Percentiles rank a stretch among this genome's conserved stretches.
These are phyloP conservation scores for Teunomyces pallodes DNA, from an alignment of 805 yeast species.

Conservation along the genomic window DNA sequence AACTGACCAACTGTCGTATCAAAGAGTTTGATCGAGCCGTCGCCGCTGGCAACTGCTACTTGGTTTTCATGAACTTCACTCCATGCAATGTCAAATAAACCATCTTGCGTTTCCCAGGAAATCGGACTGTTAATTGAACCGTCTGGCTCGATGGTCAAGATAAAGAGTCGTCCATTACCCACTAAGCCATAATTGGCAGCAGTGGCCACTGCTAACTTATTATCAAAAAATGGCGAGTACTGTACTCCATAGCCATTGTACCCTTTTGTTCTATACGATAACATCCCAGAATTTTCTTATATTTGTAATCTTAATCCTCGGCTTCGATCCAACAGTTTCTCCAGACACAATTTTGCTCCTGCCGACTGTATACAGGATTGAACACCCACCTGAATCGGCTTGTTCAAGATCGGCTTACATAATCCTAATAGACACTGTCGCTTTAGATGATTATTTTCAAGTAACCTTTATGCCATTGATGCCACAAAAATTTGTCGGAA, in stretches of 20 bases:
- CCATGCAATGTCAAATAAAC: conserved; percentile 86
- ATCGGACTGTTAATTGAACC: conserved; percentile 59
- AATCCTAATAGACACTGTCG: too few relatives aligned
- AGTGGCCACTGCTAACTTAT: conserved; percentile 83
- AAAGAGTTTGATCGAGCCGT: conserved; percentile 80
- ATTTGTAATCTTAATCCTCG: too few relatives aligned
- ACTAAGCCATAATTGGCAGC: conserved; percentile 92
- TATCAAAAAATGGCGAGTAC: conserved; percentile 90
- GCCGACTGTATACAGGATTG: background rate
- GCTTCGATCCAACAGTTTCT: too few relatives aligned
- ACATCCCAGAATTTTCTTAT: conserved; percentile 42
- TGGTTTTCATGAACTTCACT: conserved; percentile 89
- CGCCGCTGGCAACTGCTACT: conserved; percentile 79
- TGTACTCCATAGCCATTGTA: conserved; percentile 84
- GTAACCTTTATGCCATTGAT: too few relatives aligned
- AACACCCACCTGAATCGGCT: background rate
- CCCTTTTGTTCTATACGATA: conserved; percentile 70
- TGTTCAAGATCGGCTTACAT: too few relatives aligned
- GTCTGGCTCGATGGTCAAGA: conserved; percentile 62
- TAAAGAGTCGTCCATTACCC: conserved; percentile 83
- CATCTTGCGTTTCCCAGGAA: conserved; percentile 88
- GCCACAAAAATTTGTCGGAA: too few relatives aligned
- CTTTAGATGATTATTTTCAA: too few relatives aligned
- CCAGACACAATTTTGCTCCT: background rate
- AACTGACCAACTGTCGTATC: conserved; percentile 66